Evolutionary conservation across 1,284 basidiomycete species (phyloP).

Genomic region (Ceratobasidium sp.): DNA sequence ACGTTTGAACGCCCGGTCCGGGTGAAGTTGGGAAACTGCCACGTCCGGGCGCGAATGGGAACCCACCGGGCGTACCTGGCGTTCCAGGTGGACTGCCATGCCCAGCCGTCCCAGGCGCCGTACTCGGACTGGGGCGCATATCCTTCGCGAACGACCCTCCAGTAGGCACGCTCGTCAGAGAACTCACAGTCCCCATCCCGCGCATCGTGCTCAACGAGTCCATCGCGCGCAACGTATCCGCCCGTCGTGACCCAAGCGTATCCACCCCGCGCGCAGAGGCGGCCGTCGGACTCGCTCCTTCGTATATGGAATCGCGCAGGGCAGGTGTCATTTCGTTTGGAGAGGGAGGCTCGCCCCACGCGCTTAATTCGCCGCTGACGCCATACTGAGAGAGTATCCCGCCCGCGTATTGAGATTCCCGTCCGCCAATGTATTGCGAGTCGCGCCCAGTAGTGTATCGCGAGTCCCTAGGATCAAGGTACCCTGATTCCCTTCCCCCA

Average conservation of each 20-base stretch:
- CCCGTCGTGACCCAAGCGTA: neutral
- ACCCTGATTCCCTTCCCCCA: slow-evolving; percentile 6
- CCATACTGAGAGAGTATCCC: neutral
- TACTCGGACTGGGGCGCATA: neutral
- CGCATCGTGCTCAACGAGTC: neutral
- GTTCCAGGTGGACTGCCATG: neutral
- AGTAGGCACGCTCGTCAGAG: too few species aligned
- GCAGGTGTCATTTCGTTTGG: slow-evolving; percentile 24
- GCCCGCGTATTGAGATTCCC: neutral
- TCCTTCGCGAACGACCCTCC: too few species aligned
- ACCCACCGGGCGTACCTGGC: slow-evolving; percentile 1
- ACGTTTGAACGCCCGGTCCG: neutral
- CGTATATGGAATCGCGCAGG: neutral
- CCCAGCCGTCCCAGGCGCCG: neutral
- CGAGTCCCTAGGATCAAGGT: neutral
- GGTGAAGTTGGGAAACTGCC: too few species aligned
- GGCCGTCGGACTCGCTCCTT: neutral
- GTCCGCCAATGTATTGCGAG: neutral
- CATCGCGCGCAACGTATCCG: too few species aligned
- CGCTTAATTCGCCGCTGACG: neutral
- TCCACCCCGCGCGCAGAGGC: neutral
- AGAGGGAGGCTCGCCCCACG: slow-evolving; percentile 25
- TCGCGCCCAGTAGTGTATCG: neutral
- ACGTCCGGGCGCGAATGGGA: too few species aligned
- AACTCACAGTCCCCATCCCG: too few species aligned